phyloP scores from a whole-genome alignment of 805 yeast genomes.

The Zygoascus bituminiphila region DNA sequence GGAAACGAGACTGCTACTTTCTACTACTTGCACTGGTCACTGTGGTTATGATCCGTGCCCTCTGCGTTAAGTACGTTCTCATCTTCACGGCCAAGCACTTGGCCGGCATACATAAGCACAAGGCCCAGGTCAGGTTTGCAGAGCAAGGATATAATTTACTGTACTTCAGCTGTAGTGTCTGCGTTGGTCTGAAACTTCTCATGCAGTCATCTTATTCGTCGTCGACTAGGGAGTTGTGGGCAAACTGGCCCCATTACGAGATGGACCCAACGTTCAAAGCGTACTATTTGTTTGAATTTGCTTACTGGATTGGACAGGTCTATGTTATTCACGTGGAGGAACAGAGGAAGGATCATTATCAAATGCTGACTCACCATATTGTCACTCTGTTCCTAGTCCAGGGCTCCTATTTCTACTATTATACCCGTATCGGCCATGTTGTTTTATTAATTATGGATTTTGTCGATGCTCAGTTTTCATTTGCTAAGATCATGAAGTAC shows the following conservation, averaged over 20 bases:
- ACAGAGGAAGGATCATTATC: conserved; percentile 70
- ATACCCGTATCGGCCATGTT: conserved; percentile 69
- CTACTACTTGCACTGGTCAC: conserved; percentile 48
- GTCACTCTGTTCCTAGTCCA: conserved; percentile 59
- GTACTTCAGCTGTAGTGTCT: conserved; percentile 50
- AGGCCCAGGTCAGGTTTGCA: conserved; percentile 60
- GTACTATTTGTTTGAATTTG: conserved; percentile 66
- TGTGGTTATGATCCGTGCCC: conserved; percentile 50
- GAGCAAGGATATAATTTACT: conserved; percentile 78
- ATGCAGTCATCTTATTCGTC: conserved; percentile 49
- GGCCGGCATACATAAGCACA: conserved; percentile 37
- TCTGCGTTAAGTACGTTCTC: conserved; percentile 49
- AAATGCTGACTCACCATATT: conserved; percentile 85
- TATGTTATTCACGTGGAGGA: conserved; percentile 70
- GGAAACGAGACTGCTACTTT: conserved; percentile 24
- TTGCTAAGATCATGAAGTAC: conserved; percentile 73
- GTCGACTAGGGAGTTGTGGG: conserved; percentile 50
- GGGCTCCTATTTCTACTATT: conserved; percentile 68
- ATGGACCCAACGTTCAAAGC: conserved; percentile 46
- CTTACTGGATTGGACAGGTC: conserved; percentile 75
- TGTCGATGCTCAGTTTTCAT: conserved; percentile 62
- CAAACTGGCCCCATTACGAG: conserved; percentile 66
- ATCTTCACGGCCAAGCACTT: conserved; percentile 43
- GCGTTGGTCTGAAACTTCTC: conserved; percentile 51
- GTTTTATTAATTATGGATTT: conserved; percentile 75